Evolutionary conservation across 495 filamentous ascomycete species (phyloP).

Genomic region (Neurospora terricola): DNA sequence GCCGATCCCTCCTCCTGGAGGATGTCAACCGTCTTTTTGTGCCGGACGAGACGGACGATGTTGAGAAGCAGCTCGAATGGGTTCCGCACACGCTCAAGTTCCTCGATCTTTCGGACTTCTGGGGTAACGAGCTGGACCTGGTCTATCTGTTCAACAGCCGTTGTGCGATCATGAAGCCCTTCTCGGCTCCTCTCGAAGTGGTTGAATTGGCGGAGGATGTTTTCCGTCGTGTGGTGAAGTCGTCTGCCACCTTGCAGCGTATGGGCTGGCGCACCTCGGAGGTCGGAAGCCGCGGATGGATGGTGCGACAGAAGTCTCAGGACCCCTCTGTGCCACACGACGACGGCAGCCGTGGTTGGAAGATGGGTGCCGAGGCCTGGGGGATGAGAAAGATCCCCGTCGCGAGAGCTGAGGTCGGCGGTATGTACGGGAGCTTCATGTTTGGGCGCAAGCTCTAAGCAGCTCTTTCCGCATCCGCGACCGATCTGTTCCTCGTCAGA

Average conservation of each 20-base stretch:
- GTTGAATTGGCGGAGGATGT: constrained; percentile 69
- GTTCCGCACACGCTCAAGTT: constrained; percentile 61
- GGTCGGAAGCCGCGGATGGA: constrained; percentile 51
- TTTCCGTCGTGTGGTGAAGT: constrained; percentile 49
- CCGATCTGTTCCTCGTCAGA: neutral
- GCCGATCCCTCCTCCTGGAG: constrained; percentile 52
- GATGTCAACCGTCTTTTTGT: constrained; percentile 54
- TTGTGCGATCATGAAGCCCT: constrained; percentile 50
- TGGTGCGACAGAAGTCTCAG: constrained; percentile 47
- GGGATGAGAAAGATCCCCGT: constrained; percentile 82
- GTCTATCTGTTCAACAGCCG: constrained; percentile 49
- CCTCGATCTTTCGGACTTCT: constrained; percentile 59
- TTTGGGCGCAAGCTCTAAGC: constrained; percentile 45
- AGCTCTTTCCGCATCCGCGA: neutral
- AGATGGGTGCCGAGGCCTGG: constrained; percentile 85
- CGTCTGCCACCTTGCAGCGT: constrained; percentile 27
- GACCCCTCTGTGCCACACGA: constrained; percentile 13
- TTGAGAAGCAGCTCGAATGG: constrained; percentile 35
- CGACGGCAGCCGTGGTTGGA: constrained; percentile 58
- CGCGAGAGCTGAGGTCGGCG: constrained; percentile 65
- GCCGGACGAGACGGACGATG: constrained; percentile 28
- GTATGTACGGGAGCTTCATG: constrained; percentile 82
- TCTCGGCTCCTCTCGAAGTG: constrained; percentile 65
- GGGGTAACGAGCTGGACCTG: constrained; percentile 48
- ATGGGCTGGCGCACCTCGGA: constrained; percentile 61